Base-by-base conservation (phyloP, 225 moss, liverwort and hornwort species). In the Sphagnum tenellum region DNA sequence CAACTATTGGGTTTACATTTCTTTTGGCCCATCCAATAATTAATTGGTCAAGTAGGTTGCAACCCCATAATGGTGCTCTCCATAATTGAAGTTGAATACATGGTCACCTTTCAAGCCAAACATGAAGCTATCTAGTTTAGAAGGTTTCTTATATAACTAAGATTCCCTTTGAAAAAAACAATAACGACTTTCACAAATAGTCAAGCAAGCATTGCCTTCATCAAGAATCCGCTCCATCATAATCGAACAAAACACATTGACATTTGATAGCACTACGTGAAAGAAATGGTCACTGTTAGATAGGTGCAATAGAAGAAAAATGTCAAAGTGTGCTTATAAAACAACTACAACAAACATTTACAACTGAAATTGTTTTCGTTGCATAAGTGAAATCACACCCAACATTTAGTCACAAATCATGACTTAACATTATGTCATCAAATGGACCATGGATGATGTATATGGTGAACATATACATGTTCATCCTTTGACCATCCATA, bases 81-180 rank as follows among this genome's bases (percentile, higher is more conserved):
- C 12, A 62, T 44, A 8, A 62, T 7, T n/a, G 61, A 62, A 45
- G 61, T 44, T 9, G 61, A 62, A 44, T 62, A 62, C 44, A 62
- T 62, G 61, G 61, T 44, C 10, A 62, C 61, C 12, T 62, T 10
- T 45, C 45, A 45, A 62, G 61, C 12, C 12, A 47, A 12, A n/a
- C 44, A 10, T 45, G 61, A 62, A 62, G 61, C 61, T n/a, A 62
- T 62, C 10, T 62, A 44, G 61, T 62, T 62, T 12, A 12, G 61
- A 45, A 62, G 47, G 10, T 62, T 62, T 45, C 44, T 62, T n/a
- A 3, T 9, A n/a, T 12, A 62, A 47, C 10, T 62, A 44, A 44
- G 61, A n/a, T 62, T 62, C 44, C 10, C 12, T 12, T 44, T n/a
- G 7, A 45, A 62, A 10, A 44, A 45, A 47, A 44, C 12, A 62